A percentile compares a stretch with the other conserved stretches of the same genome.
Evolutionary conservation across 345 rosid species (phyloP).

Genomic region (Brassica cretica): DNA sequence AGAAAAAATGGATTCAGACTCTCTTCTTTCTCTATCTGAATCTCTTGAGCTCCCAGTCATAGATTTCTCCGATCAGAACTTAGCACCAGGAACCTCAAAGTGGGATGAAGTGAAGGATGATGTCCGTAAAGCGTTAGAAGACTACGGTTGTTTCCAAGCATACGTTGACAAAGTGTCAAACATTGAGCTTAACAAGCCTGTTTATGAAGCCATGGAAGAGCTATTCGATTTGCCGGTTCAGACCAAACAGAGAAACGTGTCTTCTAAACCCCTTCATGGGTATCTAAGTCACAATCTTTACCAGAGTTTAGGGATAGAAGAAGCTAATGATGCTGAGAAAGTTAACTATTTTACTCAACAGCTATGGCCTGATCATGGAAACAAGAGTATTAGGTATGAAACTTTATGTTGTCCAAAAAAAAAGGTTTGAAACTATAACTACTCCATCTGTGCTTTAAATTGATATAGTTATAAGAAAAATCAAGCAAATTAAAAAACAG

Average conservation of each 20-base stretch:
- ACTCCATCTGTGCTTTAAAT: too few relatives aligned
- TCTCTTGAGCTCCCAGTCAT: constrained; percentile 14
- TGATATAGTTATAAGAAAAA: too few relatives aligned
- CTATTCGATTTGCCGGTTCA: constrained; percentile 29
- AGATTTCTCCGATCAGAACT: constrained; percentile 23
- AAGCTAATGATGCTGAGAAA: constrained; percentile 23
- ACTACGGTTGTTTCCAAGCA: constrained; percentile 36
- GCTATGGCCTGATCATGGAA: constrained; percentile 30
- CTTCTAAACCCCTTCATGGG: constrained; percentile 28
- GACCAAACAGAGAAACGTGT: constrained; percentile 34
- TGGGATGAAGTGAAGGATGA: constrained; percentile 25
- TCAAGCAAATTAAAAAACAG: too few relatives aligned
- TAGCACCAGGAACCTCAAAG: constrained; percentile 38
- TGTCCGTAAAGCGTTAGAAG: constrained; percentile 38
- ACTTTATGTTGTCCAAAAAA: too few relatives aligned
- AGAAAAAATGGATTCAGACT: constrained; percentile 28
- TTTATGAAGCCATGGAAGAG: constrained; percentile 31
- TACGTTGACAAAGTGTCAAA: constrained; percentile 19
- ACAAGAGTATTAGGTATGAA: constrained; percentile 30
- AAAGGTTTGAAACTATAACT: too few relatives aligned
- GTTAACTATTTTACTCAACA: constrained; percentile 29
- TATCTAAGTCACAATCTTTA: constrained; percentile 28
- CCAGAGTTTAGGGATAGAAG: constrained; percentile 35
- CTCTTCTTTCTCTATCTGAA: constrained; percentile 1
- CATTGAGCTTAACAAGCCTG: constrained; percentile 22